Percentiles rank a stretch among this genome's conserved stretches.
Evolutionary conservation across 805 yeast species (phyloP).

Genomic region (Candida arabinofermentans): DNA sequence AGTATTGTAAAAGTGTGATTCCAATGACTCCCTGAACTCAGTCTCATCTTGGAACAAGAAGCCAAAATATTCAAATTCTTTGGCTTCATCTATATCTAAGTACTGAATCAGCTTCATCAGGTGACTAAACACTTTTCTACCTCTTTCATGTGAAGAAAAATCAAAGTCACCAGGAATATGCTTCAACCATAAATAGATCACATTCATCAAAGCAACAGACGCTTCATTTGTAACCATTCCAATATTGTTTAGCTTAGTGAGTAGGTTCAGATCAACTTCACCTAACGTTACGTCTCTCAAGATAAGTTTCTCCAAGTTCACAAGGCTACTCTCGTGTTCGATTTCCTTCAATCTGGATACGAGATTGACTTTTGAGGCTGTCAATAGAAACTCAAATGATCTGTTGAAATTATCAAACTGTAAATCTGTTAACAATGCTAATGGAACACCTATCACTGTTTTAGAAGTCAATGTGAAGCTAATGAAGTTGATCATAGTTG

Average conservation of each 20-base stretch:
- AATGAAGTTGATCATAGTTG: conserved; percentile 12
- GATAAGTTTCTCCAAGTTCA: conserved; percentile 12
- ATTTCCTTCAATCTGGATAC: conserved; percentile 6
- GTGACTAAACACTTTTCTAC: conserved; percentile 13
- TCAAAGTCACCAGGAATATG: conserved; percentile 14
- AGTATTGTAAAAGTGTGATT: neutral
- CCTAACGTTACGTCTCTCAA: conserved; percentile 16
- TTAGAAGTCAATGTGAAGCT: conserved; percentile 19
- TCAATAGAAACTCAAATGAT: conserved; percentile 20
- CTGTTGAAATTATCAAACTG: conserved; percentile 21
- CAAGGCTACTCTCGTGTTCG: conserved; percentile 6
- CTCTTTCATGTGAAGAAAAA: conserved; percentile 2
- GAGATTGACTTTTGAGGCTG: conserved; percentile 8
- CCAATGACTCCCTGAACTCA: conserved; percentile 16
- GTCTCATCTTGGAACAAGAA: conserved; percentile 26
- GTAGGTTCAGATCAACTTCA: conserved; percentile 7
- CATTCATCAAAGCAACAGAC: conserved; percentile 17
- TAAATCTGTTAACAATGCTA: conserved; percentile 21
- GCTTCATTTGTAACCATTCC: conserved; percentile 23
- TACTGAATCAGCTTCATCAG: conserved; percentile 22
- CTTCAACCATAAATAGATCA: conserved; percentile 27
- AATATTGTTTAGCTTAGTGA: conserved; percentile 14
- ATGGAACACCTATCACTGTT: conserved; percentile 36
- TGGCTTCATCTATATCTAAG: conserved; percentile 17
- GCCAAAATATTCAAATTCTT: conserved; percentile 25